Evolutionary conservation across 139 green algal genomes (phyloP), one percentile per base, ranked within the genome.

Genomic region (Picochlorum sp.): DNA sequence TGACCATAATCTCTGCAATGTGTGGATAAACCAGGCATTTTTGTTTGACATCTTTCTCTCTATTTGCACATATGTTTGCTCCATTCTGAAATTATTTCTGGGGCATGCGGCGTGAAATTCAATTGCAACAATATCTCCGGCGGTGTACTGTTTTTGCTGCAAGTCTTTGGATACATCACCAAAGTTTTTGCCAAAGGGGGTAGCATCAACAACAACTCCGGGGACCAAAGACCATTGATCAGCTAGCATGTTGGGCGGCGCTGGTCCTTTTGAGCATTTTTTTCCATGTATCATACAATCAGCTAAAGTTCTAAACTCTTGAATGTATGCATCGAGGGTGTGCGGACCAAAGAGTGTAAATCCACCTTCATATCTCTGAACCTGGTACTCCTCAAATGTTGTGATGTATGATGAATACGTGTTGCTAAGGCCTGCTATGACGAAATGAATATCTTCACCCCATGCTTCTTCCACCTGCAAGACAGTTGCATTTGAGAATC

Each of bases 301-400:
- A 23, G 84, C 79, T 68, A 95, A 60, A 23, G 30, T 61, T 23
- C 54, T 59, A 57, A 90, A 89, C 64, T 87, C 80, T 78, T 95
- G 87, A n/a, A 95, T 90, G 80, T 95, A 95, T 3, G 88, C 88
- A 61, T 85, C 80, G 21, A 95, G 77, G 1, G 88, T 95, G 74
- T 89, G 79, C 4, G 84, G 88, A 6, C 88, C 88, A 60, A 82
- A 95, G 20, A 95, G 66, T 9, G 88, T 95, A 54, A 77, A 89
- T 4, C 82, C 88, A 3, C 88, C 88, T 73, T 95, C 88, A 56
- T 95, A 95, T 2, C 87, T 79, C 76, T 95, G 86, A 6, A 75
- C 72, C 34, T 78, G 68, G 57, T 95, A 95, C 74, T 95, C 87
- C 73, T 95, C 87, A 4, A 56, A 81, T 1, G 87, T 95, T 26